A percentile compares a stretch with the other conserved stretches of the same genome.
Conservation (phyloP, 2,329 filamentous ascomycete genomes). For the Cercospora berteroae region DNA sequence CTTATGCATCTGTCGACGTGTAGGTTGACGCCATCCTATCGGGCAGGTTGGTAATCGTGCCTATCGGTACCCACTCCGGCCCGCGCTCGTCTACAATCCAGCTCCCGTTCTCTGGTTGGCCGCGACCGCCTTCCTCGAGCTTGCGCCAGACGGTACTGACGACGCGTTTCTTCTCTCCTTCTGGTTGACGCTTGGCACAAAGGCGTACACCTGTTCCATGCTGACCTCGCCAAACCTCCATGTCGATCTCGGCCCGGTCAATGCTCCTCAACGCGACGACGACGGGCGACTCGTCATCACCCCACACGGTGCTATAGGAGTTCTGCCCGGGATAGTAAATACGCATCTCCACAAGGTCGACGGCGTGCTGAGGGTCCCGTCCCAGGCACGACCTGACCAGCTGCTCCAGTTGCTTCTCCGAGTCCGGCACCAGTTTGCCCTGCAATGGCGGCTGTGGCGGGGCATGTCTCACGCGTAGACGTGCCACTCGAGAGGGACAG, state of each 20-base stretch:
- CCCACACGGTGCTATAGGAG: conserved; percentile 42
- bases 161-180: conserved; percentile 21
- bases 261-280: conserved; percentile 40
- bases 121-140: conserved; percentile 31
- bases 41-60: conserved; percentile 12
- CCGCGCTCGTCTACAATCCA: conserved; percentile 36
- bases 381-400: conserved; percentile 39
- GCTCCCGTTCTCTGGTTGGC: conserved; percentile 30
- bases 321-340: conserved; percentile 43
- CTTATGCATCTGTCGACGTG: background rate
- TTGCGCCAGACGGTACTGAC: conserved; percentile 36
- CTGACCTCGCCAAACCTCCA: conserved; percentile 37
- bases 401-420: conserved; percentile 35
- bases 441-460: conserved; percentile 19
- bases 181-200: conserved; percentile 17
- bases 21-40: background rate
- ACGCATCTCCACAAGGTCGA: conserved; percentile 40
- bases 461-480: conserved; percentile 9
- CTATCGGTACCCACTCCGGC: conserved; percentile 29
- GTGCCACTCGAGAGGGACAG: conserved; percentile 24
- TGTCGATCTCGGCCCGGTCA: conserved; percentile 40
- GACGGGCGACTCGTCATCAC: conserved; percentile 40
- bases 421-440: conserved; percentile 24
- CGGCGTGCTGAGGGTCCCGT: conserved; percentile 21
- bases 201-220: conserved; percentile 37